Conservation (phyloP, 192 early-diverging fungal genomes). For the Paraglomus occultum region DNA sequence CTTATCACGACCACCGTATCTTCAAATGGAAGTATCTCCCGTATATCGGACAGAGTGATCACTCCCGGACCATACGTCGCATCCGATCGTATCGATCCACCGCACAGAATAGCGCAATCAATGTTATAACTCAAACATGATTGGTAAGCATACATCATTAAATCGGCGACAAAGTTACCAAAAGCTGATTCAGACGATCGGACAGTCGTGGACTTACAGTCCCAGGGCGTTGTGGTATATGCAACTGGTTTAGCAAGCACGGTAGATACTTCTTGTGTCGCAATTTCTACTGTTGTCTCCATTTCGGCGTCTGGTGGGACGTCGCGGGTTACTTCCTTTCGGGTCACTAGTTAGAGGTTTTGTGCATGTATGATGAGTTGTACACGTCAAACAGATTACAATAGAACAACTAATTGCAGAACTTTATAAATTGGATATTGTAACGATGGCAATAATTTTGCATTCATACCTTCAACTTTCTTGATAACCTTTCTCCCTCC, state of each 20-base stretch:
- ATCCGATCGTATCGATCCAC: conserved; percentile 66
- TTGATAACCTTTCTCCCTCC: conserved; percentile 30
- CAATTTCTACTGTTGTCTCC: conserved; percentile 45
- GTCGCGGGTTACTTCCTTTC: conserved; percentile 42
- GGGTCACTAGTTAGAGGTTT: conserved; percentile 37
- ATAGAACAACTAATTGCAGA: background rate
- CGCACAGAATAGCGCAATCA: conserved; percentile 51
- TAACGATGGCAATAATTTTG: too few species aligned
- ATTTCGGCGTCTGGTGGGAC: conserved; percentile 42
- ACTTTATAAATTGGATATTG: background rate
- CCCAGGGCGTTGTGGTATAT: conserved; percentile 48
- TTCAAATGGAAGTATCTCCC: conserved; percentile 68
- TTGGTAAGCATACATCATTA: conserved; percentile 59
- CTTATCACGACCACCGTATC: conserved; percentile 64
- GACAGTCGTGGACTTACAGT: conserved; percentile 57
- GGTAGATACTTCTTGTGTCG: conserved; percentile 45
- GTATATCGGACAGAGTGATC: conserved; percentile 59
- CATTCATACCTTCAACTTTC: conserved; percentile 36
- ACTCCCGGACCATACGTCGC: conserved; percentile 45
- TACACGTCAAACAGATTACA: background rate
- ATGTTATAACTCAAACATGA: conserved; percentile 26
- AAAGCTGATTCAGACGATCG: conserved; percentile 60
- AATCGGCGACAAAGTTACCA: conserved; percentile 60
- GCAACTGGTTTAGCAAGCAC: conserved; percentile 56
- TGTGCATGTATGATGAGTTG: background rate